Evolutionary conservation across 352 stramenopile genomes (phyloP).

Genomic region (Halophytophthora batemanensis): DNA sequence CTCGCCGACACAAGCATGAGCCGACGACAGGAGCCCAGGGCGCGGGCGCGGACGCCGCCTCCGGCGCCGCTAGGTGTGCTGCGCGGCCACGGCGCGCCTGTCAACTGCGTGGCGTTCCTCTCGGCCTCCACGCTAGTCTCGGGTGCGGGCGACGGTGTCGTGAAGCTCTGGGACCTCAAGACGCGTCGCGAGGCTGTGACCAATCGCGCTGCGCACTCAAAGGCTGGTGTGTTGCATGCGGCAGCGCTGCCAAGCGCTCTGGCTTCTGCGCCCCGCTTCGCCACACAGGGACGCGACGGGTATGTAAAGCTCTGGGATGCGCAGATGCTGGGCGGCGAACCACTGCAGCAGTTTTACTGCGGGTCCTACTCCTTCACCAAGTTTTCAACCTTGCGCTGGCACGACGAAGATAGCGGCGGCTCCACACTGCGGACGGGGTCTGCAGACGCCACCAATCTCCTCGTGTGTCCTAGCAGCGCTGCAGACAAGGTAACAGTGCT

Average conservation of each 20-base stretch:
- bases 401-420: background rate
- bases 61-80: constrained; percentile 60
- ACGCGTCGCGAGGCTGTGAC: constrained; percentile 47
- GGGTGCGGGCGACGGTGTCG: constrained; percentile 50
- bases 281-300: constrained; percentile 74
- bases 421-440: constrained; percentile 4
- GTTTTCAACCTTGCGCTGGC: constrained; percentile 45
- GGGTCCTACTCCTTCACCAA: constrained; percentile 71
- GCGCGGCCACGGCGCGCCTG: constrained; percentile 55
- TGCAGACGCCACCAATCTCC: constrained; percentile 15
- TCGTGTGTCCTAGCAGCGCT: constrained; percentile 44
- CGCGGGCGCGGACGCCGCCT: constrained; percentile 9
- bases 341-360: constrained; percentile 45
- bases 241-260: constrained; percentile 9
- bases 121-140: constrained; percentile 36
- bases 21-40: background rate
- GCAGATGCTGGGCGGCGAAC: constrained; percentile 20
- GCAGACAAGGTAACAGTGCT: constrained; percentile 27
- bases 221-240: constrained; percentile 69
- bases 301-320: constrained; percentile 67
- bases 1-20: no score
- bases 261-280: constrained; percentile 25
- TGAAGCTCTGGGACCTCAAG: constrained; percentile 76
- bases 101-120: constrained; percentile 65
- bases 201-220: constrained; percentile 47